Base-by-base conservation (phyloP, 768 basidiomycete genomes). In the Auriculariales sp. region DNA sequence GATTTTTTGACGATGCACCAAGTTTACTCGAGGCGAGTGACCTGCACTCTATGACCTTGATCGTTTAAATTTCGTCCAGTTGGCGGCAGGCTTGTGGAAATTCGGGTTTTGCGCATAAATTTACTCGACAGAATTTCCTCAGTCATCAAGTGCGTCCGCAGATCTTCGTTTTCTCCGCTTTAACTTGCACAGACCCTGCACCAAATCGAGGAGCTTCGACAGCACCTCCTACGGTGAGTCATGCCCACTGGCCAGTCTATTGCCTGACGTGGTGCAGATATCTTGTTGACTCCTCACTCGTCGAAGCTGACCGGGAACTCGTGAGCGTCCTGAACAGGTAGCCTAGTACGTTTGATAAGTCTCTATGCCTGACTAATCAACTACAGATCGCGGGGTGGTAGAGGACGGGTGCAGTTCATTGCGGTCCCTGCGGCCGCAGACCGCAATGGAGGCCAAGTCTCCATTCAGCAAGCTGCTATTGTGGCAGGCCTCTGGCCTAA, bases 1-100 rank as follows among this genome's bases (percentile, higher is more conserved):
- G 94, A 99, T 61, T 99, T 99, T 62, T 59, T 97, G 55, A 95
- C 93, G 0, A 75, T 93, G 39, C 90, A 93, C 61, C 83, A 89
- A 53, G 92, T 85, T 0, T 98, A 92, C 65, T 65, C 78, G 4
- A 82, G n/a, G n/a, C n/a, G n/a, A n/a, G n/a, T n/a, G n/a, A n/a
- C n/a, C n/a, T n/a, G n/a, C n/a, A n/a, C n/a, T n/a, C n/a, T n/a
- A n/a, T n/a, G n/a, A n/a, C n/a, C n/a, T n/a, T n/a, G n/a, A n/a
- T n/a, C n/a, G n/a, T n/a, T n/a, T n/a, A n/a, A n/a, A n/a, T n/a
- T n/a, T n/a, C n/a, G n/a, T n/a, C n/a, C n/a, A n/a, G 79, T 53
- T 98, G 93, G 92, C 72, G 93, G 27, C 71, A 75, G 52, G 84
- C 81, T 29, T 84, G 74, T 25, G 69, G 74, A 5, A 87, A 84